A percentile compares a stretch with the other conserved stretches of the same genome.
Conservation (phyloP, 257 asterid species). For the Nicotiana attenuata region DNA sequence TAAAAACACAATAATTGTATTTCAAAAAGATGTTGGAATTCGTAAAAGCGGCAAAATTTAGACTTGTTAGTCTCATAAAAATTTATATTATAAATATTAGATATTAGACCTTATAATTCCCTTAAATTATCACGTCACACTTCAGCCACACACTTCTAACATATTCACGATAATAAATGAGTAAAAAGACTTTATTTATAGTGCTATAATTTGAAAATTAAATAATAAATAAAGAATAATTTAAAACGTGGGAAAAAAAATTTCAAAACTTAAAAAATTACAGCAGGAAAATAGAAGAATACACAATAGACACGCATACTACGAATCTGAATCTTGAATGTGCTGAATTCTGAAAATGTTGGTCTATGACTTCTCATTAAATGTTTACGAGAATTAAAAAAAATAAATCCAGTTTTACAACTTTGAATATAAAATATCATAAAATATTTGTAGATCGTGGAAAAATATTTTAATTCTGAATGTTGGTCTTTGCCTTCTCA, state of each 20-base stretch:
- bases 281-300: not conserved
- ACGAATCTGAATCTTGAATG: not conserved
- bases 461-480: not conserved
- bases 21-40: not conserved
- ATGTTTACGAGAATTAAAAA: not conserved
- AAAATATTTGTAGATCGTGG: not conserved
- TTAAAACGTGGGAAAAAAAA: too few relatives aligned
- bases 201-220: too few relatives aligned
- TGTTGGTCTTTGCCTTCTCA: conserved; percentile 1
- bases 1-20: not conserved
- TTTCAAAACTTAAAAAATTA: not conserved
- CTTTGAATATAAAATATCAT: not conserved
- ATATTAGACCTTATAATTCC: too few relatives aligned
- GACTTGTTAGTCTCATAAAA: too few relatives aligned
- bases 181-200: too few relatives aligned
- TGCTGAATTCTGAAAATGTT: not conserved
- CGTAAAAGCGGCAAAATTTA: accelerated
- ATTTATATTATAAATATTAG: too few relatives aligned
- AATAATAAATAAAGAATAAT: too few relatives aligned
- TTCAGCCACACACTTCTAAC: too few relatives aligned
- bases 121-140: too few relatives aligned
- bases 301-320: not conserved
- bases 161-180: too few relatives aligned
- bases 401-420: not conserved
- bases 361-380: not conserved